Evolutionary conservation across 495 filamentous ascomycete species (phyloP).

Genomic region (Hypoxylon cercidicola): DNA sequence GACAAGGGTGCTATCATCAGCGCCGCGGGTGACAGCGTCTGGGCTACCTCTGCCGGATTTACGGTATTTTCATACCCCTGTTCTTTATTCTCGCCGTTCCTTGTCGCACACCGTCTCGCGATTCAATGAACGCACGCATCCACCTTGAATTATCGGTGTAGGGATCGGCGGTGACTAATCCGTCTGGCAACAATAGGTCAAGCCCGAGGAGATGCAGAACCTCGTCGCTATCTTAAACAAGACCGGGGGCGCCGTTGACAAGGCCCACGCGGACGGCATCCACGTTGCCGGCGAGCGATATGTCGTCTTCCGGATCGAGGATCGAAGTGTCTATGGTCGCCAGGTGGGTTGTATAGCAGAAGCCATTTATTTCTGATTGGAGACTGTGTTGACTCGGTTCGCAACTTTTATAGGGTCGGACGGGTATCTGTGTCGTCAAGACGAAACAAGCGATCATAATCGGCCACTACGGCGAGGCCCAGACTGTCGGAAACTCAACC

Average conservation of each 20-base stretch:
- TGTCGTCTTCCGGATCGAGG: constrained; percentile 76
- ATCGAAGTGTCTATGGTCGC: constrained; percentile 83
- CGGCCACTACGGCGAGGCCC: constrained; percentile 79
- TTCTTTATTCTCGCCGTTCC: constrained; percentile 3
- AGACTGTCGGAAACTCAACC: constrained; percentile 72
- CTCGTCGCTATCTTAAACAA: constrained; percentile 57
- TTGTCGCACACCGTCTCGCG: constrained; percentile 7
- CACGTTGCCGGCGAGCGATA: constrained; percentile 76
- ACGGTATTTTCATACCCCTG: constrained; percentile 60
- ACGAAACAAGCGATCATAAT: constrained; percentile 87
- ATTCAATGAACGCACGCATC: constrained; percentile 4
- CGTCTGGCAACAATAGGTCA: constrained; percentile 55
- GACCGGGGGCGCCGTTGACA: constrained; percentile 57
- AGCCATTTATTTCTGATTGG: not conserved
- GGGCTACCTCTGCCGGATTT: constrained; percentile 79
- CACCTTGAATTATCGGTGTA: not conserved
- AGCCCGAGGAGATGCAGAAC: constrained; percentile 68
- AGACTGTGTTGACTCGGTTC: constrained; percentile 5
- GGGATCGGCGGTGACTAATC: constrained; percentile 6
- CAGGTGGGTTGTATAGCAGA: constrained; percentile 67
- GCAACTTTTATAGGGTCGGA: constrained; percentile 70
- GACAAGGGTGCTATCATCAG: constrained; percentile 91
- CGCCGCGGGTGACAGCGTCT: constrained; percentile 80
- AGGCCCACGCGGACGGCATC: constrained; percentile 68
- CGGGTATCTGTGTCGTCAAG: constrained; percentile 81